phyloP scores from a whole-genome alignment of 1,284 basidiomycete species.

The Puccinia novopanici region DNA sequence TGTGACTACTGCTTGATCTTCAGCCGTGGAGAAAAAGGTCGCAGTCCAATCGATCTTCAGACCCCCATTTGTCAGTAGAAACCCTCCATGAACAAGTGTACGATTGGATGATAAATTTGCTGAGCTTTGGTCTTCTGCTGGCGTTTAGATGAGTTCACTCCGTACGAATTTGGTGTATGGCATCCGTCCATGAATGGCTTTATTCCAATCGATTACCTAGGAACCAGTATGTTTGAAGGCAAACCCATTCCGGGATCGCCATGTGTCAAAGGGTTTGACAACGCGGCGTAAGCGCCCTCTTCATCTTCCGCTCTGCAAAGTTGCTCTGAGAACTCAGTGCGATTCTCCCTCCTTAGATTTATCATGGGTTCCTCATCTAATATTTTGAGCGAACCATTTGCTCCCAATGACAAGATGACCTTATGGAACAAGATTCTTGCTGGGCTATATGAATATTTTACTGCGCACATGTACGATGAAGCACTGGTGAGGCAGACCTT shows the following conservation, averaged over 20 bases:
- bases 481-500: slow-evolving; percentile 34
- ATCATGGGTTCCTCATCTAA: slow-evolving; percentile 40
- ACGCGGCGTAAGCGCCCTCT: slow-evolving; percentile 31
- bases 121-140: neutral
- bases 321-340: neutral
- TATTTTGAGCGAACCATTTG: slow-evolving; percentile 45
- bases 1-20: neutral
- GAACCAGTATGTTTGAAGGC: slow-evolving; percentile 43
- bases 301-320: neutral
- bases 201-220: slow-evolving; percentile 45
- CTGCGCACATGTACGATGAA: slow-evolving; percentile 43
- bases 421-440: slow-evolving; percentile 25
- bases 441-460: slow-evolving; percentile 43
- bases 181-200: slow-evolving; percentile 46
- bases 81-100: neutral
- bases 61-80: slow-evolving; percentile 38
- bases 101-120: neutral
- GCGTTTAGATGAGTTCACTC: slow-evolving; percentile 42
- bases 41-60: slow-evolving; percentile 21
- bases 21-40: slow-evolving; percentile 33
- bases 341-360: slow-evolving; percentile 15
- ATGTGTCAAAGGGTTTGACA: slow-evolving; percentile 48
- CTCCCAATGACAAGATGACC: slow-evolving; percentile 21
- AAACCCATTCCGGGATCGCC: slow-evolving; percentile 27
- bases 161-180: slow-evolving; percentile 44